Evolutionary conservation across 805 yeast species (phyloP).

Genomic region (Metschnikowia hibisci): DNA sequence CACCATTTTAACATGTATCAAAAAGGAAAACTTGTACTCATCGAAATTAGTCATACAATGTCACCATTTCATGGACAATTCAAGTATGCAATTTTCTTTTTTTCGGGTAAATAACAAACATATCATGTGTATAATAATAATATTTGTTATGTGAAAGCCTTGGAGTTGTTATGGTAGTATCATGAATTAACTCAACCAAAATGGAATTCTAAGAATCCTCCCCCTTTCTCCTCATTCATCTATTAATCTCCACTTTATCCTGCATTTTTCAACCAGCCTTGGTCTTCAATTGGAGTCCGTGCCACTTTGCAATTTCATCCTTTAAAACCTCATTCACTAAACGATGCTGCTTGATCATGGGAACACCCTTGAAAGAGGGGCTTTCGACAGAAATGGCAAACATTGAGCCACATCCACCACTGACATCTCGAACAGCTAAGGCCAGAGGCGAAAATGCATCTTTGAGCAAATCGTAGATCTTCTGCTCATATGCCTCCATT

Average conservation of each 20-base stretch:
- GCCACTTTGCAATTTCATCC: slow-evolving; percentile 90
- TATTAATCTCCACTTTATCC: too few relatives aligned
- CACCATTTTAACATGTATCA: slow-evolving; percentile 45
- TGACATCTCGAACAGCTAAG: slow-evolving; percentile 72
- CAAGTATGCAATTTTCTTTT: too few relatives aligned
- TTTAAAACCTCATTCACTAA: slow-evolving; percentile 76
- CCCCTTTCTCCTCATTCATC: too few relatives aligned
- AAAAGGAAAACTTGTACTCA: slow-evolving; percentile 41
- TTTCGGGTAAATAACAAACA: too few relatives aligned
- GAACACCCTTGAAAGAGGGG: slow-evolving; percentile 67
- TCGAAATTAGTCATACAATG: too few relatives aligned
- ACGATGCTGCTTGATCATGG: slow-evolving; percentile 89
- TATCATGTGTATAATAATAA: too few relatives aligned
- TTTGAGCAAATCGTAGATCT: slow-evolving; percentile 54
- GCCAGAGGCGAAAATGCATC: slow-evolving; percentile 56
- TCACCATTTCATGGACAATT: too few relatives aligned
- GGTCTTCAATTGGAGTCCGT: slow-evolving; percentile 85
- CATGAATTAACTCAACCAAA: too few relatives aligned
- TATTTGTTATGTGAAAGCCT: too few relatives aligned
- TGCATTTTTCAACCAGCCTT: slow-evolving; percentile 36
- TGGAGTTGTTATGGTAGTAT: too few relatives aligned
- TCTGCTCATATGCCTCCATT: slow-evolving; percentile 59
- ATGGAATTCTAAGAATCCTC: too few relatives aligned
- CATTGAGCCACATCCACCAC: slow-evolving; percentile 98
- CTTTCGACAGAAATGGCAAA: slow-evolving; percentile 80